Percentiles rank a stretch among this genome's conserved stretches.
These are phyloP conservation scores for Neofusicoccum parvum DNA, from an alignment of 2,329 filamentous ascomycete genomes.

Conservation along the genomic window DNA sequence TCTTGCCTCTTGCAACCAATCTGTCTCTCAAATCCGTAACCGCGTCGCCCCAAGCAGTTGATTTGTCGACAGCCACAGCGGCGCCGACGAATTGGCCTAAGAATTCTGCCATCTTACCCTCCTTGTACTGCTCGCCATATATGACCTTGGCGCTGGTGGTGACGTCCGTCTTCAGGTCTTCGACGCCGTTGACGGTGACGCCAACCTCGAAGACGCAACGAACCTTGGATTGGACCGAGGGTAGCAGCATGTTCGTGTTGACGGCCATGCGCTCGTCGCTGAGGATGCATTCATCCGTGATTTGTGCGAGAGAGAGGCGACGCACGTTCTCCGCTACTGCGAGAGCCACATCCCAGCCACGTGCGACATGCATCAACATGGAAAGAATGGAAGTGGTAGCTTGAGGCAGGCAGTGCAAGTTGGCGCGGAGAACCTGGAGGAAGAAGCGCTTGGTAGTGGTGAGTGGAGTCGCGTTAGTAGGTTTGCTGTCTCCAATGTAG, in stretches of 20 bases:
- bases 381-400: conserved; percentile 57
- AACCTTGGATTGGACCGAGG: conserved; percentile 68
- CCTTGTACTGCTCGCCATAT: conserved; percentile 79
- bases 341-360: conserved; percentile 67
- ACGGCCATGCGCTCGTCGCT: conserved; percentile 68
- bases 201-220: conserved; percentile 62
- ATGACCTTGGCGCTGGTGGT: conserved; percentile 59
- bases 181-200: conserved; percentile 57
- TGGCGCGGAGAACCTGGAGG: conserved; percentile 69
- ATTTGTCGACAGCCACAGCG: conserved; percentile 32
- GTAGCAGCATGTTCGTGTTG: conserved; percentile 63
- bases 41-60: conserved; percentile 42
- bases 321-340: conserved; percentile 63
- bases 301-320: conserved; percentile 64
- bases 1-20: conserved; percentile 48
- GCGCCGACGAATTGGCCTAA: conserved; percentile 56
- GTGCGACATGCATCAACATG: conserved; percentile 62
- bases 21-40: conserved; percentile 47
- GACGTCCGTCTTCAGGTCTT: conserved; percentile 29
- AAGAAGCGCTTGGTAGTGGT: conserved; percentile 75
- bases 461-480: conserved; percentile 56
- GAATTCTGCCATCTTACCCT: conserved; percentile 74
- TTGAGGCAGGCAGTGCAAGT: conserved; percentile 64
- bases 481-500: conserved; percentile 65
- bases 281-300: conserved; percentile 64